Evolutionary conservation across 2,329 filamentous ascomycete genomes (phyloP), one percentile per base, ranked within the genome.

Genomic region (Truncatella angustata): DNA sequence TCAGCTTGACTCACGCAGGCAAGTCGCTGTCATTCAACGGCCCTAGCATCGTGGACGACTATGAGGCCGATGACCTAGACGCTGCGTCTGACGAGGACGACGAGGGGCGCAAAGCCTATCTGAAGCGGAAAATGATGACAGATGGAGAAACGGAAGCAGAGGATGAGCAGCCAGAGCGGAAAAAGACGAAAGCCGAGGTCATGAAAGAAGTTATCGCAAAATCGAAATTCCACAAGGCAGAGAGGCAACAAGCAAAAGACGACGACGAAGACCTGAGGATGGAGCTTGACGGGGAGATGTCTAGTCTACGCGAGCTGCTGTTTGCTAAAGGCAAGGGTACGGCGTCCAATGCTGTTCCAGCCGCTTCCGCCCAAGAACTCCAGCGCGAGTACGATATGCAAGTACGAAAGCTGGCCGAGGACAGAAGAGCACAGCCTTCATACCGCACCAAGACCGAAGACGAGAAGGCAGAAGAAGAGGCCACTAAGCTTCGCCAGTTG

Each of bases 121-220:
- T 81, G 34, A 86, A 86, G 70, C 77, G 82, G 14, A 64, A 84
- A 50, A 81, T 84, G 48, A 71, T 73, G 6, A 68, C 70, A 26
- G 74, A 76, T 5, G 74, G 71, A n/a, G 78, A 75, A 3, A 74
- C 72, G 3, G 76, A 75, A 5, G 76, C 76, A 0, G 74, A 73
- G 4, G 77, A 78, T 32, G 77, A 77, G 18, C 74, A 86, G 56
- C 91, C 91, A 0, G 88, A 93, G 62, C 82, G 87, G 54, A 97
- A 96, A 70, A 99, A 97, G 75, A 87, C 87, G 3, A 97, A 97
- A 73, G 89, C 94, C 50, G 94, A 99, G 70, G 90, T 99, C 46
- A 97, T 97, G 90, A 88, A 96, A 64, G 95, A 99, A 70, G 81
- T 99, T 55, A 97, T 99, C 59, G 90, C 92, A 55, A 99, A 99